phyloP scores from a whole-genome alignment of 2,329 filamentous ascomycete genomes.

The Botrytis galanthina region DNA sequence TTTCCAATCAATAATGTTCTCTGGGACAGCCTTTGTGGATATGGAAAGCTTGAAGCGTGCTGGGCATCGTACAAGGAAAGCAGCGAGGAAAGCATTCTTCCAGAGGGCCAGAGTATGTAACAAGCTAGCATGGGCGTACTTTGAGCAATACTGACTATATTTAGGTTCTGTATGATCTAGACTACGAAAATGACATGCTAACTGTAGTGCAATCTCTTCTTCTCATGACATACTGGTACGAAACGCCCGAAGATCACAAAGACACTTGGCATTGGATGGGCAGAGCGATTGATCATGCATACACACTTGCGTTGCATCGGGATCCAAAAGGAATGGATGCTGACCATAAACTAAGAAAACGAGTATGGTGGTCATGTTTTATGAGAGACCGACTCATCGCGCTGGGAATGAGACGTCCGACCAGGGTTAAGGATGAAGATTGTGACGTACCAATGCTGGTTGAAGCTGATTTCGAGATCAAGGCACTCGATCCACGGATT shows the following conservation, averaged over 20 bases:
- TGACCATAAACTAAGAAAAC: slow-evolving; percentile 83
- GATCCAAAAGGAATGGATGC: slow-evolving; percentile 76
- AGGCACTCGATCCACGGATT: slow-evolving; percentile 63
- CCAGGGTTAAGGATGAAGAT: slow-evolving; percentile 88
- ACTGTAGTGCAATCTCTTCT: slow-evolving; percentile 84
- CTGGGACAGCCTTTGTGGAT: slow-evolving; percentile 83
- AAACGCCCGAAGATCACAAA: slow-evolving; percentile 94
- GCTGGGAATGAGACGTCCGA: slow-evolving; percentile 88
- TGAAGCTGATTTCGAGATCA: slow-evolving; percentile 80
- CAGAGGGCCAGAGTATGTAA: slow-evolving; percentile 76
- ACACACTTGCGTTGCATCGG: slow-evolving; percentile 89
- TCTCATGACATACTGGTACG: slow-evolving; percentile 96
- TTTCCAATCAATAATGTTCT: slow-evolving; percentile 95
- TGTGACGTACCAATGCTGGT: slow-evolving; percentile 91
- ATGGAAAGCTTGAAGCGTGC: slow-evolving; percentile 72
- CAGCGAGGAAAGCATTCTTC: slow-evolving; percentile 84
- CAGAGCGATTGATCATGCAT: slow-evolving; percentile 85
- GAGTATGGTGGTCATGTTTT: slow-evolving; percentile 97
- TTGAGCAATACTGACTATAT: slow-evolving; percentile 25
- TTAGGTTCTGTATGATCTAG: slow-evolving; percentile 86
- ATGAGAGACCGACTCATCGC: slow-evolving; percentile 93
- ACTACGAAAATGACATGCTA: slow-evolving; percentile 88
- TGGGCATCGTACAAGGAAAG: slow-evolving; percentile 75
- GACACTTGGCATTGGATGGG: slow-evolving; percentile 99
- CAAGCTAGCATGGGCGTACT: not conserved